Conservation (phyloP, 768 basidiomycete genomes). For the Leccinum longicurvipes region DNA sequence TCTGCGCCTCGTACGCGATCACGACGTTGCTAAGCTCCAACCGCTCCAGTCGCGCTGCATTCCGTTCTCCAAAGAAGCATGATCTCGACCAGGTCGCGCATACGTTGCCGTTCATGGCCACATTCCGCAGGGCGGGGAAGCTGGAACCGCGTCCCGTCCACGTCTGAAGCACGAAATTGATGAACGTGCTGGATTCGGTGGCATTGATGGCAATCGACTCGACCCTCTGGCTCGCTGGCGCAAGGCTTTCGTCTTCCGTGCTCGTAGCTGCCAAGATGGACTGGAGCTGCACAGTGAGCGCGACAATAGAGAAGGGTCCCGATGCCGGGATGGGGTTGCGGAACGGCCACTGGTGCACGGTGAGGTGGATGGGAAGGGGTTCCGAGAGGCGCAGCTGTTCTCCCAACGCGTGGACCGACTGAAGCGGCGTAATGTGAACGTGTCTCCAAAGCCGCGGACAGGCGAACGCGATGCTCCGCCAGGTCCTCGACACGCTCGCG, state of each 20-base stretch:
- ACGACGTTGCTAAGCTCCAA: constrained; percentile 20
- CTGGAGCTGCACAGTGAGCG: constrained; percentile 16
- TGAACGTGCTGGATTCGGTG: constrained; percentile 14
- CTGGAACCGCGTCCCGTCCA: constrained; percentile 13
- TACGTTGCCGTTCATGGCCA: constrained; percentile 12
- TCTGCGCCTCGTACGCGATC: constrained; percentile 5
- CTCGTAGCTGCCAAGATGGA: constrained; percentile 10
- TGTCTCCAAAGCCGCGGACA: constrained; percentile 21
- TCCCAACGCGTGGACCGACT: constrained; percentile 6
- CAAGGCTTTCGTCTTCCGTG: not conserved
- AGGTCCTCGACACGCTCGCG: constrained; percentile 14
- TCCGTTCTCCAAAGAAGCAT: constrained; percentile 20
- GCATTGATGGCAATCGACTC: constrained; percentile 16
- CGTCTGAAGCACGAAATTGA: constrained; percentile 17
- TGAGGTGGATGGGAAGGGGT: constrained; percentile 11
- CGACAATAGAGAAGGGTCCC: constrained; percentile 10
- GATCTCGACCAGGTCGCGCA: constrained; percentile 18
- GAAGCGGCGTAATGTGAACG: constrained; percentile 15
- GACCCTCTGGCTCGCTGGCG: constrained; percentile 10
- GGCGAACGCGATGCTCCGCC: constrained; percentile 13
- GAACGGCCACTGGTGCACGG: constrained; percentile 21
- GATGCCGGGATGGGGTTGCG: constrained; percentile 3
- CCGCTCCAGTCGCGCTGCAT: constrained; percentile 9
- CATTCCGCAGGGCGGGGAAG: constrained; percentile 10
- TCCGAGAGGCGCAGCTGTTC: constrained; percentile 18